These are phyloP conservation scores for Pinguiococcus pyrenoidosus DNA, from an alignment of 108 stramenopile species.

Conservation along the genomic window DNA sequence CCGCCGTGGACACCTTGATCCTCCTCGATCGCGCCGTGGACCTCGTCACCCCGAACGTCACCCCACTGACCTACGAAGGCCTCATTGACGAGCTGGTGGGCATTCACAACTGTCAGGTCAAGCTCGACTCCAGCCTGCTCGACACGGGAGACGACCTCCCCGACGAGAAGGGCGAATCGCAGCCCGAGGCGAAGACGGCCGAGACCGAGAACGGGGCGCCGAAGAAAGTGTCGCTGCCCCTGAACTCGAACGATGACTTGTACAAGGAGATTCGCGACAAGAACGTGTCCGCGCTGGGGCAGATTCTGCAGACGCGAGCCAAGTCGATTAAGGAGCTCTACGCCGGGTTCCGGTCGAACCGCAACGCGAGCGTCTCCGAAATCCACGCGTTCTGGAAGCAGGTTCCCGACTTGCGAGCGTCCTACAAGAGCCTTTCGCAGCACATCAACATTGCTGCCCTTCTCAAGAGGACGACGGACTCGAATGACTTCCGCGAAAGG, in stretches of 20 bases:
- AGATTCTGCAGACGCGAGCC: slow-evolving; percentile 81
- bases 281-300: slow-evolving; percentile 81
- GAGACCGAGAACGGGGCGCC: neutral
- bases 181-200: neutral
- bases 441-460: slow-evolving; percentile 89
- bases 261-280: slow-evolving; percentile 81
- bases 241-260: slow-evolving; percentile 74
- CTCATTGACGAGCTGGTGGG: slow-evolving; percentile 77
- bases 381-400: slow-evolving; percentile 95
- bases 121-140: slow-evolving; percentile 34
- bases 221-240: slow-evolving; percentile 38
- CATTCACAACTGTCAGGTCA: slow-evolving; percentile 53
- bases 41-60: slow-evolving; percentile 76
- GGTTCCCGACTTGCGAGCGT: slow-evolving; percentile 51
- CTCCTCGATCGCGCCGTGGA: slow-evolving; percentile 77
- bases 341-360: slow-evolving; percentile 64
- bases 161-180: slow-evolving; percentile 2
- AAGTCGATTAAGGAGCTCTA: slow-evolving; percentile 70
- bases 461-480: slow-evolving; percentile 64
- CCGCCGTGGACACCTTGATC: slow-evolving; percentile 57
- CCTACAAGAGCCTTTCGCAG: slow-evolving; percentile 63
- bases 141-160: slow-evolving; percentile 44
- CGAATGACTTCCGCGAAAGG: slow-evolving; percentile 59
- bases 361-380: slow-evolving; percentile 68
- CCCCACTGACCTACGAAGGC: slow-evolving; percentile 91